Conservation (phyloP, 805 yeast genomes). For the Geotrichum ghanense region DNA sequence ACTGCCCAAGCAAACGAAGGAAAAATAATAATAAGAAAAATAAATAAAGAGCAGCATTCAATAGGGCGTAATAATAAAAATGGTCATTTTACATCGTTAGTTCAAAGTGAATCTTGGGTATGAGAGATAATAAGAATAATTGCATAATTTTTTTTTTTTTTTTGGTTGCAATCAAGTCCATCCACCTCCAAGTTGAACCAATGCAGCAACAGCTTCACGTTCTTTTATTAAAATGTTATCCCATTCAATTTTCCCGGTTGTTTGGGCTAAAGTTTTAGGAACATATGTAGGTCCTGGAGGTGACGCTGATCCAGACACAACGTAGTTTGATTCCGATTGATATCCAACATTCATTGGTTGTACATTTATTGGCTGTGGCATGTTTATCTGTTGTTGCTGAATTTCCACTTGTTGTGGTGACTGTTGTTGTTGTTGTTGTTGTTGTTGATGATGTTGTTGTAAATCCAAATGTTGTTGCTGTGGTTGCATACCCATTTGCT, state of each 20-base stretch:
- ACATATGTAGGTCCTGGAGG: not conserved
- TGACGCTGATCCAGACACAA: not conserved
- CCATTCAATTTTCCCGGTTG: not conserved
- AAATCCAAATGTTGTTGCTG: too few relatives aligned
- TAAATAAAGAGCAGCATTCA: too few relatives aligned
- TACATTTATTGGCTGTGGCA: slow-evolving; percentile 14
- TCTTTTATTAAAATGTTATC: slow-evolving; percentile 22
- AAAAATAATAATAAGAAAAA: too few relatives aligned
- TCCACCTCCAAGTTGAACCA: slow-evolving; percentile 34
- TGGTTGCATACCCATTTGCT: not conserved
- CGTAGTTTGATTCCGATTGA: not conserved
- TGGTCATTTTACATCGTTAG: too few relatives aligned
- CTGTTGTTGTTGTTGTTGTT: too few relatives aligned
- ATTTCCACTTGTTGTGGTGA: slow-evolving; percentile 5
- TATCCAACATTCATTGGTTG: slow-evolving; percentile 2
- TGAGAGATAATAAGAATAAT: too few relatives aligned
- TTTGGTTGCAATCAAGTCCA: slow-evolving; percentile 4
- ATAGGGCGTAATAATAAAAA: too few relatives aligned
- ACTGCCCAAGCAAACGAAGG: too few relatives aligned
- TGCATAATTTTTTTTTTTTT: too few relatives aligned
- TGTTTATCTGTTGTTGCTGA: slow-evolving; percentile 15
- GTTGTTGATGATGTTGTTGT: too few relatives aligned
- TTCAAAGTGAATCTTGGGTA: too few relatives aligned
- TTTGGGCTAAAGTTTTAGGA: not conserved
- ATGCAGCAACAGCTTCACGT: slow-evolving; percentile 53